These are phyloP conservation scores for Cyclotella baltica DNA, from an alignment of 108 stramenopile genomes.

Conservation along the genomic window DNA sequence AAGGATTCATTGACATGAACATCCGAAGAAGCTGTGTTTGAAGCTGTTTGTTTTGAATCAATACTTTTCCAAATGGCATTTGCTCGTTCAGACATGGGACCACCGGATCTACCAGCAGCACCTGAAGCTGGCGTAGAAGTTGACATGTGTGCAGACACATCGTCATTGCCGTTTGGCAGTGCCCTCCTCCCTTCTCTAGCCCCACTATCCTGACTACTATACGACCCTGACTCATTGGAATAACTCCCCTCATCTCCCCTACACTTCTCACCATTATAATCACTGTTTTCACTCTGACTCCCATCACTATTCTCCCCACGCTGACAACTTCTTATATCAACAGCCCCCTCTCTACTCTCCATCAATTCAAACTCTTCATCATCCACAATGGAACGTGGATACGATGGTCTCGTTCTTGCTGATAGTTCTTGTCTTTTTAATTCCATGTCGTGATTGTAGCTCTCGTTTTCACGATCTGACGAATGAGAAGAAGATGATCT, in stretches of 20 bases:
- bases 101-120: background rate
- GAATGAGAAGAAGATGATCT: background rate
- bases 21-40: too few species aligned
- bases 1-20: too few species aligned
- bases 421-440: constrained; percentile 12
- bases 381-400: constrained; percentile 23
- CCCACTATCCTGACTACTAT: too few species aligned
- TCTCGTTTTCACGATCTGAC: constrained; percentile 1
- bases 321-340: constrained; percentile 17
- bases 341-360: constrained; percentile 11
- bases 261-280: background rate
- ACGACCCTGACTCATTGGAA: too few species aligned
- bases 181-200: background rate
- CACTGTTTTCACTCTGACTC: constrained; percentile 4
- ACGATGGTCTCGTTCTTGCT: background rate
- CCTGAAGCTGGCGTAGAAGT: background rate
- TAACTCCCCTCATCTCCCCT: background rate
- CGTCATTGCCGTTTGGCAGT: too few species aligned
- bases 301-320: background rate
- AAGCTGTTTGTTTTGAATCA: background rate
- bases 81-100: constrained; percentile 44
- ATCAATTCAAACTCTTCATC: constrained; percentile 10
- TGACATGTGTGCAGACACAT: constrained; percentile 3
- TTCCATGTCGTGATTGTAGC: constrained; percentile 2
- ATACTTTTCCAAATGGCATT: constrained; percentile 35